Conservation (phyloP, 2,329 filamentous ascomycete genomes). For the Rutstroemia sydowiana region DNA sequence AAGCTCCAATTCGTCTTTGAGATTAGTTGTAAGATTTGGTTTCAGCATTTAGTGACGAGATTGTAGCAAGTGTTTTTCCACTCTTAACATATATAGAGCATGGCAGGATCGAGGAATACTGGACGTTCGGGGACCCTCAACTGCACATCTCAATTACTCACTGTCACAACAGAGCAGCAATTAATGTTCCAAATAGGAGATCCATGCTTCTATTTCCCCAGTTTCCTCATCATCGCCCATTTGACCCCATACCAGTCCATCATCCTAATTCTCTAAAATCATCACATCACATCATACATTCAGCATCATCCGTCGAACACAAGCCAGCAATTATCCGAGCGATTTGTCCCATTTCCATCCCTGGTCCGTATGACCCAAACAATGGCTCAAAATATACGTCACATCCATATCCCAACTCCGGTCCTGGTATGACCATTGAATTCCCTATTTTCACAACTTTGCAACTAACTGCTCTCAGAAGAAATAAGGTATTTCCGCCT, state of each 20-base stretch:
- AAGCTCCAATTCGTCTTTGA: no score
- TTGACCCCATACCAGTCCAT: not conserved
- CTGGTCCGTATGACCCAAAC: slow-evolving; percentile 1
- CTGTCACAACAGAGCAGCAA: no score
- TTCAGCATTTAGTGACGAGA: no score
- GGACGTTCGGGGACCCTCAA: no score
- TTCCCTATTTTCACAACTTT: not conserved
- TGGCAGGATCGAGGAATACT: no score
- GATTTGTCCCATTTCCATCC: not conserved
- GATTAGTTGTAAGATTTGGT: no score
- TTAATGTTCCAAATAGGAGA: no score
- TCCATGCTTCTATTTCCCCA: no score
- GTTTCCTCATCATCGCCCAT: no score
- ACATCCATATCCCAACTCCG: slow-evolving; percentile 9
- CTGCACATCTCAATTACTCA: no score
- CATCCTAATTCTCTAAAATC: not conserved
- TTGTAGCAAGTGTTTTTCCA: no score
- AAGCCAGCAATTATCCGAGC: not conserved
- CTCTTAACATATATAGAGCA: no score
- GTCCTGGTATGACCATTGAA: slow-evolving; percentile 4
- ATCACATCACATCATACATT: not conserved
- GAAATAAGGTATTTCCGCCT: not conserved
- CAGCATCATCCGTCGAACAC: not conserved
- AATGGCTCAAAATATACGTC: not conserved
- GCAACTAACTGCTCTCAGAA: not conserved